These are phyloP conservation scores for Venturia oleaginea DNA, from an alignment of 2,329 filamentous ascomycete genomes.

Conservation along the genomic window DNA sequence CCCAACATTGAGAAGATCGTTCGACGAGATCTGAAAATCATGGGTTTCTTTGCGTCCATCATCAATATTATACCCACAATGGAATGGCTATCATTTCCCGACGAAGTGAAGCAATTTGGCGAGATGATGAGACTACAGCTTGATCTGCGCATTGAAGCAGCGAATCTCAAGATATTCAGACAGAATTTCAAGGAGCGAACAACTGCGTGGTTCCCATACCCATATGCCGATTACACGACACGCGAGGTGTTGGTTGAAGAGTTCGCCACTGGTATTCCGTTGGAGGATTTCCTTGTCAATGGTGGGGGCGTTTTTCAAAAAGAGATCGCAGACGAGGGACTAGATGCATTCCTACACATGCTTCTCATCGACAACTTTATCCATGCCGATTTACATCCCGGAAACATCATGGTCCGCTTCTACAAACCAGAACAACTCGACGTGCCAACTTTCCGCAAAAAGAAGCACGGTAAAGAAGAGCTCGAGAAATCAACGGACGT, in stretches of 20 bases:
- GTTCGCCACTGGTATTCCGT: constrained; percentile 86
- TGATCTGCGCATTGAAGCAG: constrained; percentile 87
- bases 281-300: constrained; percentile 82
- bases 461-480: constrained; percentile 13
- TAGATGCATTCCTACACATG: constrained; percentile 96
- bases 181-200: constrained; percentile 81
- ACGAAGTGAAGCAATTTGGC: constrained; percentile 88
- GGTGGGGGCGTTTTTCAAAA: constrained; percentile 88
- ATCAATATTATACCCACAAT: constrained; percentile 88
- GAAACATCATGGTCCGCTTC: constrained; percentile 99
- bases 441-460: constrained; percentile 35
- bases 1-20: constrained; percentile 84
- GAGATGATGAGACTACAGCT: constrained; percentile 99
- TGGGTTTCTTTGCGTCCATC: constrained; percentile 77
- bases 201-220: constrained; percentile 95
- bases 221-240: constrained; percentile 86
- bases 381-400: constrained; percentile 90
- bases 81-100: constrained; percentile 92
- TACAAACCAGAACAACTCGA: constrained; percentile 72
- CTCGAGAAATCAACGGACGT: constrained; percentile 55
- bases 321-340: constrained; percentile 87
- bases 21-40: constrained; percentile 83
- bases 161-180: constrained; percentile 81
- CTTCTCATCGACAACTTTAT: constrained; percentile 95
- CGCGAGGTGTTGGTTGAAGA: constrained; percentile 90